phyloP scores from a whole-genome alignment of 2,329 filamentous ascomycete species.

The Xylaria polymorpha region DNA sequence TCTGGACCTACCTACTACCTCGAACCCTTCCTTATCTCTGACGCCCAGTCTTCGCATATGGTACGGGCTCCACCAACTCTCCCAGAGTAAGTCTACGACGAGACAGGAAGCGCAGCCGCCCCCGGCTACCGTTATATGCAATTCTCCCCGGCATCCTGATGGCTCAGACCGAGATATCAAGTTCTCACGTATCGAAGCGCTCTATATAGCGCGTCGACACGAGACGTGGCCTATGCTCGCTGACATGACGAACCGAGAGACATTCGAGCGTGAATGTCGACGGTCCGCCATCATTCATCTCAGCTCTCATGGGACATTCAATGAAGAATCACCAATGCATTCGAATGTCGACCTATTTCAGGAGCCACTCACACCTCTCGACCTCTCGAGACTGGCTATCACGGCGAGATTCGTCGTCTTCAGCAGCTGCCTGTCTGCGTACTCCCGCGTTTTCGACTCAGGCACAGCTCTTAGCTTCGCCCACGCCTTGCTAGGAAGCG shows the following conservation, averaged over 20 bases:
- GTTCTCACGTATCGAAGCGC: slow-evolving; percentile 32
- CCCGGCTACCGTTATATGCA: slow-evolving; percentile 31
- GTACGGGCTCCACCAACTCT: slow-evolving; percentile 33
- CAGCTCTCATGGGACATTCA: slow-evolving; percentile 33
- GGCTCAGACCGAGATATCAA: slow-evolving; percentile 34
- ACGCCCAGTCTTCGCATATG: slow-evolving; percentile 36
- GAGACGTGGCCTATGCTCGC: slow-evolving; percentile 30
- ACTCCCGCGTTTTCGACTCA: slow-evolving; percentile 31
- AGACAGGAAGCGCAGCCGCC: slow-evolving; percentile 16
- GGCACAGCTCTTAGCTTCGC: slow-evolving; percentile 35
- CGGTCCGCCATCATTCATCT: slow-evolving; percentile 34
- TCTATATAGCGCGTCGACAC: slow-evolving; percentile 29
- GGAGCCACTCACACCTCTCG: slow-evolving; percentile 29
- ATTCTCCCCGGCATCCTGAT: slow-evolving; percentile 23
- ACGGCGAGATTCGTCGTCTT: slow-evolving; percentile 31
- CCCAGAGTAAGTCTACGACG: neutral
- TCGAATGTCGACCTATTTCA: slow-evolving; percentile 33
- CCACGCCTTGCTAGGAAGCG: slow-evolving; percentile 29
- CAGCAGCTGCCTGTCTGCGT: slow-evolving; percentile 34
- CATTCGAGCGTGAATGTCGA: slow-evolving; percentile 26
- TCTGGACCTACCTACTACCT: slow-evolving; percentile 8
- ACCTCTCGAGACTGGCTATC: slow-evolving; percentile 31
- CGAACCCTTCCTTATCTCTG: slow-evolving; percentile 29
- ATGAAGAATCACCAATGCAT: slow-evolving; percentile 34
- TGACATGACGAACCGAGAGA: slow-evolving; percentile 23